Percentiles rank a stretch among this genome's conserved stretches.
phyloP scores from a whole-genome alignment of 495 filamentous ascomycete species.

The Penicillium dipodomyicola region DNA sequence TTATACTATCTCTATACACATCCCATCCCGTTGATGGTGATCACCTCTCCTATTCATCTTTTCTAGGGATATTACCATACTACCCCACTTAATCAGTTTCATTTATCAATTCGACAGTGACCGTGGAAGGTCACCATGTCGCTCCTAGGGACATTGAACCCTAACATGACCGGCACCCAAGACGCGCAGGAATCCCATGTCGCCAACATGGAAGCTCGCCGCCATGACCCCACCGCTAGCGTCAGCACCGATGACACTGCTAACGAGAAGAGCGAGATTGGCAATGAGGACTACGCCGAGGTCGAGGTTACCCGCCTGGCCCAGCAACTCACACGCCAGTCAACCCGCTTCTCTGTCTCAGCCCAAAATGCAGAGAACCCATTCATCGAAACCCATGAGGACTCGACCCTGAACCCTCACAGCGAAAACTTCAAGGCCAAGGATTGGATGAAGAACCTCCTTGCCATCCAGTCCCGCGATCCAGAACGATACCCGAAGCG shows the following conservation, averaged over 20 bases:
- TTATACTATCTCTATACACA: neutral
- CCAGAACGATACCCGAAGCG: conserved; percentile 45
- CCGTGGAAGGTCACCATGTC: conserved; percentile 34
- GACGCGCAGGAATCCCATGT: conserved; percentile 12
- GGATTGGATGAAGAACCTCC: conserved; percentile 52
- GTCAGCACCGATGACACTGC: conserved; percentile 37
- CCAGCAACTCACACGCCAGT: conserved; percentile 48
- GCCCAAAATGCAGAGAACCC: conserved; percentile 40
- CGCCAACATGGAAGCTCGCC: conserved; percentile 16
- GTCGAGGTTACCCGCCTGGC: conserved; percentile 46
- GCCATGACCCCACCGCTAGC: conserved; percentile 23
- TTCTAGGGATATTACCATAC: conserved; percentile 3
- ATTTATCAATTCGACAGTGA: conserved; percentile 7
- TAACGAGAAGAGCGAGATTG: conserved; percentile 17
- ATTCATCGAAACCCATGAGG: conserved; percentile 40
- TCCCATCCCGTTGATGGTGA: conserved; percentile 18
- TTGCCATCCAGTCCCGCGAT: conserved; percentile 48
- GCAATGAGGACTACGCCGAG: conserved; percentile 36
- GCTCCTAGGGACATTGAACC: conserved; percentile 40
- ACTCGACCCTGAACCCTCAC: conserved; percentile 47
- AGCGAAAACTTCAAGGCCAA: conserved; percentile 49
- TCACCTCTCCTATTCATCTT: conserved; percentile 12
- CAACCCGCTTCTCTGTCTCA: conserved; percentile 35
- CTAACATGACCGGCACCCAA: conserved; percentile 26
- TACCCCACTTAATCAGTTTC: conserved; percentile 1